Evolutionary conservation across 2,329 filamentous ascomycete genomes (phyloP).

Genomic region (Pyrenophora teres): DNA sequence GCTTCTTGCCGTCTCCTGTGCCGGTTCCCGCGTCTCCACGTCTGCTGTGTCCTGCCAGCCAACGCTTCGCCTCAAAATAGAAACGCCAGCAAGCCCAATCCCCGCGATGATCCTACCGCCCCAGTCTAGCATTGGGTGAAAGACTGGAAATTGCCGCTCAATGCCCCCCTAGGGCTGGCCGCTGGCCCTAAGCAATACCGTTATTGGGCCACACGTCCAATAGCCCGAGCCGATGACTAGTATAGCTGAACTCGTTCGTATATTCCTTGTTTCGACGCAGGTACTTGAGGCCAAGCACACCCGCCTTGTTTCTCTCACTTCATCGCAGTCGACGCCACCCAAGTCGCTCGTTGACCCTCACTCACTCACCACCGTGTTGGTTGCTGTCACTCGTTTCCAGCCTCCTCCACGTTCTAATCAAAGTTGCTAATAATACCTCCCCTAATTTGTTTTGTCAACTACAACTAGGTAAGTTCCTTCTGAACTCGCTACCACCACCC

Average conservation of each 20-base stretch:
- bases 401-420: conserved; percentile 6
- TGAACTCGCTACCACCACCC: neutral
- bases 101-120: conserved; percentile 30
- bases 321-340: conserved; percentile 30
- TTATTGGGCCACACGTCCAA: conserved; percentile 22
- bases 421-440: conserved; percentile 12
- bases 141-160: conserved; percentile 35
- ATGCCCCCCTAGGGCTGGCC: conserved; percentile 18
- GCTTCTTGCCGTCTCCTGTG: neutral
- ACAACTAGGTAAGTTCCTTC: conserved; percentile 17
- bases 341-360: conserved; percentile 32
- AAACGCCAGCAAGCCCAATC: conserved; percentile 19
- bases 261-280: conserved; percentile 11
- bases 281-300: conserved; percentile 29
- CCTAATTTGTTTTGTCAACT: conserved; percentile 2
- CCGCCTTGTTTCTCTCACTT: conserved; percentile 21
- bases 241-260: conserved; percentile 14
- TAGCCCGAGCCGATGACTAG: conserved; percentile 20
- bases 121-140: conserved; percentile 27
- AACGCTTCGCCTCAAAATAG: conserved; percentile 36
- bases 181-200: neutral
- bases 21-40: conserved; percentile 12
- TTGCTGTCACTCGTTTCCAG: conserved; percentile 37
- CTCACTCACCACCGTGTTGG: conserved; percentile 18
- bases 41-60: conserved; percentile 11